Evolutionary conservation across 345 rosid genomes (phyloP), one percentile per base, ranked within the genome.

Genomic region (Eucalyptus camaldulensis): DNA sequence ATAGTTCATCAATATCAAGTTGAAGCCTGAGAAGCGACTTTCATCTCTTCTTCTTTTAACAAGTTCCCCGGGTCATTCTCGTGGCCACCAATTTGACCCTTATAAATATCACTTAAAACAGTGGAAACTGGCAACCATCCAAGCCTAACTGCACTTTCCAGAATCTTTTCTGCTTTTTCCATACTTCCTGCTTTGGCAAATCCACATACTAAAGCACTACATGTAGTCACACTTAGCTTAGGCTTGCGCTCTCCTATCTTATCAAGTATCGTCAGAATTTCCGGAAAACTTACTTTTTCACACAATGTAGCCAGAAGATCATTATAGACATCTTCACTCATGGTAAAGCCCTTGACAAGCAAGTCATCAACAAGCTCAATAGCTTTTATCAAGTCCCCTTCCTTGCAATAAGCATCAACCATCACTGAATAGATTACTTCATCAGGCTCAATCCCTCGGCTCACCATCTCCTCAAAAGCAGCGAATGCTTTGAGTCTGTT

Each of bases 401-500:
- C 96, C 90, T 94, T 88, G 88, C 92, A 88, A 91, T 91, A 89
- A 88, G 94, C 94, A 91, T 91, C 90, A 62, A 93, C 90, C 88
- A 97, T 92, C 87, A 95, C 88, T 87, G 89, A 87, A 88, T 94
- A 95, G 90, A 92, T 92, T 87, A 93, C 62, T 91, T 89, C 94
- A 92, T 97, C 98, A 16, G 97, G 97, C 91, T 95, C 94, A 65
- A 97, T 92, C 56, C 93, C 95, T 60, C 88, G 92, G 25, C 92
- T 92, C 88, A 95, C 89, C 90, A 95, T 96, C 89, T 94, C 96
- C 88, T 95, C 94, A 62, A 95, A 95, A 88, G 93, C 91, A 89
- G 92, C 50, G 88, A 95, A 92, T 92, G 94, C 92, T 90, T 93
- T 93, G 31, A 91, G 91, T 90, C 92, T 92, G 90, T 90, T 93